Evolutionary conservation across 2,329 filamentous ascomycete species (phyloP).

Genomic region (Apiospora arundinis): DNA sequence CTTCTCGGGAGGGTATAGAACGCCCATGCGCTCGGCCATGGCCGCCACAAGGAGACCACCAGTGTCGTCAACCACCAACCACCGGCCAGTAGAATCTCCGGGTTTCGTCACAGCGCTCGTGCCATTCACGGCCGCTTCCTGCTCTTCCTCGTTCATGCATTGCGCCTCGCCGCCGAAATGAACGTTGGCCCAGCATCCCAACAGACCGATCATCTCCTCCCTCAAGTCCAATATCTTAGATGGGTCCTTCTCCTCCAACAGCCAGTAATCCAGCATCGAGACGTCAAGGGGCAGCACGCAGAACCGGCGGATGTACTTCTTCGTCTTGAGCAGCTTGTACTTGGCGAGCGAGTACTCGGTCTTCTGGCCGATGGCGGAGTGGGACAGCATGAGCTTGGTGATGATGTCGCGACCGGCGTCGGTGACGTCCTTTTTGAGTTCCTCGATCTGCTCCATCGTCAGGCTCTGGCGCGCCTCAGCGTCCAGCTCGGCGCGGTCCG

Average conservation of each 20-base stretch:
- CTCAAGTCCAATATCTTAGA: constrained; percentile 83
- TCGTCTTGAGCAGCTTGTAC: constrained; percentile 92
- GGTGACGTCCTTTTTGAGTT: constrained; percentile 73
- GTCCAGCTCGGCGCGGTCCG: constrained; percentile 65
- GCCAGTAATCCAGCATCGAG: constrained; percentile 74
- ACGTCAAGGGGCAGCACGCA: constrained; percentile 85
- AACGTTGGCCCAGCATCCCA: constrained; percentile 90
- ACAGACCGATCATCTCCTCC: constrained; percentile 80
- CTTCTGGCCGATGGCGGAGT: constrained; percentile 91
- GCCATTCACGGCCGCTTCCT: constrained; percentile 27
- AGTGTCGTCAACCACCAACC: constrained; percentile 87
- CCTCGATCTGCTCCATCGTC: constrained; percentile 77
- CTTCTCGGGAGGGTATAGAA: constrained; percentile 62
- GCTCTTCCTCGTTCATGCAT: constrained; percentile 1
- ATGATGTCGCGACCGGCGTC: constrained; percentile 89
- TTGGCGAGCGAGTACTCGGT: constrained; percentile 93
- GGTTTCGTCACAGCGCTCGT: constrained; percentile 31
- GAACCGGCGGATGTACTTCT: constrained; percentile 91
- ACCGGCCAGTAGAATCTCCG: constrained; percentile 60
- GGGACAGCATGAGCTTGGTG: constrained; percentile 88
- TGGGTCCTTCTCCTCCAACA: constrained; percentile 81
- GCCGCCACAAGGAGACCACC: constrained; percentile 82
- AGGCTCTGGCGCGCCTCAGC: constrained; percentile 75
- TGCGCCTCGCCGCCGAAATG: constrained; percentile 63
- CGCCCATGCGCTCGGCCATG: constrained; percentile 87